phyloP scores from a whole-genome alignment of 2,329 filamentous ascomycete genomes.

The Elsinoe perseae region DNA sequence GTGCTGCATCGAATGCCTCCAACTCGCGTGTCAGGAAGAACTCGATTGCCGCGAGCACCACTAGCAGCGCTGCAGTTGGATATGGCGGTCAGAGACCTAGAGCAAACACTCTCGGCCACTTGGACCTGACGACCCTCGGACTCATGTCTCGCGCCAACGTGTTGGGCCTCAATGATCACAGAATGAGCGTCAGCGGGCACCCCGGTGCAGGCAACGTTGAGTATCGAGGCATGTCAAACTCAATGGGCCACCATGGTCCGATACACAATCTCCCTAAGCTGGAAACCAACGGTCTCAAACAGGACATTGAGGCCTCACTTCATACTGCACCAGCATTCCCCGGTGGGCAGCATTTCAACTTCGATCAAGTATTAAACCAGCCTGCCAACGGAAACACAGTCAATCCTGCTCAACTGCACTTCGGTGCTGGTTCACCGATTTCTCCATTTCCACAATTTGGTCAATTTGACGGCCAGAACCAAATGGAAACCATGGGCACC shows the following conservation, averaged over 20 bases:
- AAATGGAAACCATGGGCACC: constrained; percentile 44
- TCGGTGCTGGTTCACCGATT: constrained; percentile 51
- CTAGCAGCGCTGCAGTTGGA: constrained; percentile 42
- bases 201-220: constrained; percentile 49
- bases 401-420: constrained; percentile 66
- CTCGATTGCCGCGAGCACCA: constrained; percentile 62
- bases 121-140: constrained; percentile 69
- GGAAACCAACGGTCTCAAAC: constrained; percentile 58
- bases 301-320: constrained; percentile 57
- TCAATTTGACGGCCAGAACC: constrained; percentile 35
- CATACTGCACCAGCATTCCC: constrained; percentile 72
- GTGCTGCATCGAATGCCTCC: constrained; percentile 59
- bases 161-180: constrained; percentile 15
- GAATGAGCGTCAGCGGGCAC: constrained; percentile 55
- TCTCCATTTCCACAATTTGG: constrained; percentile 44
- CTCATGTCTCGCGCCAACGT: constrained; percentile 24
- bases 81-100: constrained; percentile 67
- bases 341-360: constrained; percentile 60
- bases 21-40: constrained; percentile 81
- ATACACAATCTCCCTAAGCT: constrained; percentile 69
- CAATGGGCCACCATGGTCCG: constrained; percentile 58
- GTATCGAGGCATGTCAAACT: constrained; percentile 64
- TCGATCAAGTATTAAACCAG: constrained; percentile 62
- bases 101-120: constrained; percentile 93
- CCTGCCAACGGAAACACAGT: constrained; percentile 45